Evolutionary conservation across 495 filamentous ascomycete genomes (phyloP).

Genomic region (Daldinia concentrica): DNA sequence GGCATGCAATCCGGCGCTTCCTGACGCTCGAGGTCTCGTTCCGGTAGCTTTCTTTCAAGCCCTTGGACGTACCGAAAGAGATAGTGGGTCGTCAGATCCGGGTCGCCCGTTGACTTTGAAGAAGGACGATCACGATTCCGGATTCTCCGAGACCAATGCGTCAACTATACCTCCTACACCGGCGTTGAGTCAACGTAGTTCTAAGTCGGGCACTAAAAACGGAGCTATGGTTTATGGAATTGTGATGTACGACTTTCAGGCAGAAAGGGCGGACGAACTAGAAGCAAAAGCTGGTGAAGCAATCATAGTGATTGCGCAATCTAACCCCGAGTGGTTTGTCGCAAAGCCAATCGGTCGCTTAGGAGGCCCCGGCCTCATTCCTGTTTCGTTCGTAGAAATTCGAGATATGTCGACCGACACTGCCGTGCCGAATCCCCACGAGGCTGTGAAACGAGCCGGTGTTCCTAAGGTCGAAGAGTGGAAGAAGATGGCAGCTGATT

Average conservation of each 20-base stretch:
- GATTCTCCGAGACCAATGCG: conserved; percentile 57
- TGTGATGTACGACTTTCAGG: conserved; percentile 96
- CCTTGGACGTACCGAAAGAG: conserved; percentile 87
- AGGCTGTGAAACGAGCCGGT: conserved; percentile 87
- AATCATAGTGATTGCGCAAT: conserved; percentile 98
- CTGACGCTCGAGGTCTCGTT: conserved; percentile 87
- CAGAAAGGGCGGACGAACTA: conserved; percentile 92
- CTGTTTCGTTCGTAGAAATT: conserved; percentile 96
- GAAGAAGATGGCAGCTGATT: conserved; percentile 99
- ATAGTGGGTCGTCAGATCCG: conserved; percentile 80
- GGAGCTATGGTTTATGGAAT: conserved; percentile 96
- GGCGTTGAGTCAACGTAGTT: conserved; percentile 59
- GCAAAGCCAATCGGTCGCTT: conserved; percentile 96
- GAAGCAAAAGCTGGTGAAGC: conserved; percentile 95
- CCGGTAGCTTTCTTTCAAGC: conserved; percentile 93
- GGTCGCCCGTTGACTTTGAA: conserved; percentile 65
- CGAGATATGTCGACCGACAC: conserved; percentile 90
- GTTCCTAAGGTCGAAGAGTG: conserved; percentile 98
- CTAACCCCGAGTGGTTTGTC: conserved; percentile 99
- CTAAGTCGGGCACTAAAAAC: conserved; percentile 67
- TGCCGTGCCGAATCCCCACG: conserved; percentile 81
- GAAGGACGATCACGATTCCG: conserved; percentile 49
- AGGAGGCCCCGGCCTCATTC: conserved; percentile 93
- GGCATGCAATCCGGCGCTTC: conserved; percentile 93
- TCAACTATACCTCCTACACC: conserved; percentile 67